These are phyloP conservation scores for Notholithocarpus densiflorus DNA, from an alignment of 306 rosid species.

Conservation along the genomic window DNA sequence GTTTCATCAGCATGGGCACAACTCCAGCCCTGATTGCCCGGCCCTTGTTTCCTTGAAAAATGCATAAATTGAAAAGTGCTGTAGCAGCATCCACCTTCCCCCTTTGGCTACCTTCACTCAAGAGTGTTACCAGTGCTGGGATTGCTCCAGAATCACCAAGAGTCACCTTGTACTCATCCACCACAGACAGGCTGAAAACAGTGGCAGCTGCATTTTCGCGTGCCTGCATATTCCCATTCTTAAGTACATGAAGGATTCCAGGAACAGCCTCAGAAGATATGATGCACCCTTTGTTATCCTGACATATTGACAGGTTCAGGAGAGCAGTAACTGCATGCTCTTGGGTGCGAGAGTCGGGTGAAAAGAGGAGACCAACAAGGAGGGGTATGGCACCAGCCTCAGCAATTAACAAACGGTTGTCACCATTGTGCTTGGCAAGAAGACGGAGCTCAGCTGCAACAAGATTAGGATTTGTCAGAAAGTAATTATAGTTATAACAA, in stretches of 20 bases:
- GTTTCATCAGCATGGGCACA: slow-evolving; percentile 58
- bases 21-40: slow-evolving; percentile 78
- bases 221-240: slow-evolving; percentile 80
- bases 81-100: slow-evolving; percentile 76
- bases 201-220: slow-evolving; percentile 96
- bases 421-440: slow-evolving; percentile 69
- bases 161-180: slow-evolving; percentile 53
- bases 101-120: slow-evolving; percentile 72
- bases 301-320: slow-evolving; percentile 73
- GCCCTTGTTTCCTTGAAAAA: slow-evolving; percentile 80
- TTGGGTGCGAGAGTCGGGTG: slow-evolving; percentile 57
- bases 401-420: slow-evolving; percentile 70
- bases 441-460: slow-evolving; percentile 57
- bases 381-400: slow-evolving; percentile 88
- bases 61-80: slow-evolving; percentile 76
- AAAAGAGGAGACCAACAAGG: slow-evolving; percentile 65
- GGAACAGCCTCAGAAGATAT: slow-evolving; percentile 63
- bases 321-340: slow-evolving; percentile 91
- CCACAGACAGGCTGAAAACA: slow-evolving; percentile 73
- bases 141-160: slow-evolving; percentile 80
- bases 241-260: slow-evolving; percentile 73
- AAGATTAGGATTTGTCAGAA: not conserved
- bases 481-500: not conserved
- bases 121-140: slow-evolving; percentile 62
- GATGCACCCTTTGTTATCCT: slow-evolving; percentile 61